A percentile compares a stretch with the other conserved stretches of the same genome.
Evolutionary conservation across 1,284 basidiomycete species (phyloP).

Genomic region (Heliocybe sulcata): DNA sequence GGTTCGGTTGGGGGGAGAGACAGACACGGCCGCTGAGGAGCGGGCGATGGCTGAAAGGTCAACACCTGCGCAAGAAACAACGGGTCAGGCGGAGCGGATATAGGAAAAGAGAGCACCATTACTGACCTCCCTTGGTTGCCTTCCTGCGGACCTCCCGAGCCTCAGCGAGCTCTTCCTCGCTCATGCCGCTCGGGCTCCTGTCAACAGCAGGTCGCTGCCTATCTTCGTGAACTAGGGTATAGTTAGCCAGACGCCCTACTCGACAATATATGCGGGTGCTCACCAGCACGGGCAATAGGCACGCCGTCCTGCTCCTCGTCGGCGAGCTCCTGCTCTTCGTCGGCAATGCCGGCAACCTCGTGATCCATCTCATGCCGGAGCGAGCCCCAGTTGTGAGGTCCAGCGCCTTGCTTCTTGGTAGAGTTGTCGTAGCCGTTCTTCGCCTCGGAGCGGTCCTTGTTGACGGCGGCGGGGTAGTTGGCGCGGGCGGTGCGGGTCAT

Average conservation of each 20-base stretch:
- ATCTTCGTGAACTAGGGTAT: neutral
- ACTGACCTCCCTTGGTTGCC: conserved; percentile 52
- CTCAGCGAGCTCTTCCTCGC: conserved; percentile 59
- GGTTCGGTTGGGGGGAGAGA: conserved; percentile 43
- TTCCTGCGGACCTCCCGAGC: conserved; percentile 63
- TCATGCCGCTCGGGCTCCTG: conserved; percentile 32
- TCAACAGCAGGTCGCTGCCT: conserved; percentile 11
- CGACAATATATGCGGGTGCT: no score
- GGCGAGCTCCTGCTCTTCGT: conserved; percentile 36
- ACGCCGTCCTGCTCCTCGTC: conserved; percentile 21
- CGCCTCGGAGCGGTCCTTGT: conserved; percentile 74
- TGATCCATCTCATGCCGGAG: conserved; percentile 54
- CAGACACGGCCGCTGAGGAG: conserved; percentile 68
- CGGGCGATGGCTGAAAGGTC: conserved; percentile 77
- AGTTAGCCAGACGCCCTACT: no score
- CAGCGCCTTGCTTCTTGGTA: conserved; percentile 74
- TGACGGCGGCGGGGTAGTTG: conserved; percentile 65
- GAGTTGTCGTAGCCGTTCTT: conserved; percentile 69
- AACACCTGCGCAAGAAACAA: conserved; percentile 23
- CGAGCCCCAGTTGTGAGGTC: conserved; percentile 80
- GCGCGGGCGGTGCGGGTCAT: conserved; percentile 80
- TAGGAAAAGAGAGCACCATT: no score
- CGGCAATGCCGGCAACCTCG: conserved; percentile 44
- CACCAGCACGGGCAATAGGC: neutral
- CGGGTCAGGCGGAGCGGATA: no score